phyloP scores from a whole-genome alignment of 2,329 filamentous ascomycete genomes.

The Orbilia oligospora region DNA sequence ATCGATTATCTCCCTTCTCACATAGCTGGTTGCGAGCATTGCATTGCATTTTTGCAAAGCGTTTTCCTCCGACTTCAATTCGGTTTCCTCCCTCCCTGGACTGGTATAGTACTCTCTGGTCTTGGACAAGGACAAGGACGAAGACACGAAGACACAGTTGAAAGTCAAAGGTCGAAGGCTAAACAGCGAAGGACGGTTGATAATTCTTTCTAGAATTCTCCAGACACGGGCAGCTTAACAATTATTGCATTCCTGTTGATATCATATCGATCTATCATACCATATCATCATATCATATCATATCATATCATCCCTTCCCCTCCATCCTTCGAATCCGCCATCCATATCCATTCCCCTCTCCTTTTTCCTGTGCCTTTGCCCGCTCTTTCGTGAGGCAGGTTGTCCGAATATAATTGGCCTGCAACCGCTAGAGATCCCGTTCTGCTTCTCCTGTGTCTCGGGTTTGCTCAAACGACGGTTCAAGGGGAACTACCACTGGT shows the following conservation, averaged over 20 bases:
- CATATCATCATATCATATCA: neutral
- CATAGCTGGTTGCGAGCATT: conserved; percentile 2
- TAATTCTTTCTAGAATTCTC: conserved; percentile 6
- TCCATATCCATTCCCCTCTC: neutral
- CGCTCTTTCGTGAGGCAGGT: conserved; percentile 17
- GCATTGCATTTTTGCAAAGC: neutral
- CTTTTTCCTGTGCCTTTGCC: conserved; percentile 19
- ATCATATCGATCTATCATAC: conserved; percentile 21
- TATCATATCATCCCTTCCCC: neutral
- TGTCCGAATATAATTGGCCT: conserved; percentile 47
- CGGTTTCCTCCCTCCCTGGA: conserved; percentile 24
- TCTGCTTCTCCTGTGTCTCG: conserved; percentile 51
- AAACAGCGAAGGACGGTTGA: neutral
- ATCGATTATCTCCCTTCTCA: conserved; percentile 28
- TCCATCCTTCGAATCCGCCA: neutral
- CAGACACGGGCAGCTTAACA: neutral
- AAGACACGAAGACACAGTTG: neutral
- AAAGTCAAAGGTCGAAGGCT: neutral
- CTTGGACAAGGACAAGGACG: neutral
- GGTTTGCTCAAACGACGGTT: conserved; percentile 58
- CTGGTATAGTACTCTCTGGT: neutral
- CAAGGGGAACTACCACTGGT: conserved; percentile 52
- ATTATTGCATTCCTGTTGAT: conserved; percentile 49
- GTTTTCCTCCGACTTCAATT: conserved; percentile 17
- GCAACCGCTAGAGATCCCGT: conserved; percentile 38